Conservation (phyloP, 495 filamentous ascomycete genomes). For the Gamarada debralockiae region DNA sequence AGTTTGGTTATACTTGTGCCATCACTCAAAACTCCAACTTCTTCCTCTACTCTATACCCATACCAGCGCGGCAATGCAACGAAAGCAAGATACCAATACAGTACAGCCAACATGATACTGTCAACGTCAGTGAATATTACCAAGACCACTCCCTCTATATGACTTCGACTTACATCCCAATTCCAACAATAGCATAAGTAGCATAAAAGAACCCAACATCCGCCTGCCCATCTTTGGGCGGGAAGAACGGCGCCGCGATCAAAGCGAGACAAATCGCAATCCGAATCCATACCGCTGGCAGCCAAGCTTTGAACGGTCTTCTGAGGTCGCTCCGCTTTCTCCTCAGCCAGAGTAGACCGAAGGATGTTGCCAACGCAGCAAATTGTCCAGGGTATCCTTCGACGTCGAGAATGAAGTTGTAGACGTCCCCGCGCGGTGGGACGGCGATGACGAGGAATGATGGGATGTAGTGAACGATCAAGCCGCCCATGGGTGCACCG, state of each 20-base stretch:
- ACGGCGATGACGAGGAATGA: constrained; percentile 62
- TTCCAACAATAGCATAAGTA: constrained; percentile 69
- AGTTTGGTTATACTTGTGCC: constrained; percentile 57
- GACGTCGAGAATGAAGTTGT: constrained; percentile 71
- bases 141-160: constrained; percentile 7
- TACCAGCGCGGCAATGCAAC: constrained; percentile 55
- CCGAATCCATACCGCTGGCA: constrained; percentile 44
- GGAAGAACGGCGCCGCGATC: constrained; percentile 52
- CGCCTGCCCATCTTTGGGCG: constrained; percentile 41
- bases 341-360: constrained; percentile 61
- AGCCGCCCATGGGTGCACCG: constrained; percentile 57
- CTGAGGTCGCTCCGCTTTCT: constrained; percentile 55
- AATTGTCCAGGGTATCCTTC: constrained; percentile 67
- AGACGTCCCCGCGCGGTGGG: constrained; percentile 61
- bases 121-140: constrained; percentile 1
- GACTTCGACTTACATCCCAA: constrained; percentile 56
- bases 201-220: constrained; percentile 63
- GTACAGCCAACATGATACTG: constrained; percentile 55
- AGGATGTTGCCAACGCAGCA: constrained; percentile 51
- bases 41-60: constrained; percentile 56
- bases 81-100: constrained; percentile 74
- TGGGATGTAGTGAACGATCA: constrained; percentile 66
- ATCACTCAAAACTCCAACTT: constrained; percentile 52
- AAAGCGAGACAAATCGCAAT: constrained; percentile 42
- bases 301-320: constrained; percentile 68